Conservation (phyloP, 140 eudicot species). For the Flaveria floridana region DNA sequence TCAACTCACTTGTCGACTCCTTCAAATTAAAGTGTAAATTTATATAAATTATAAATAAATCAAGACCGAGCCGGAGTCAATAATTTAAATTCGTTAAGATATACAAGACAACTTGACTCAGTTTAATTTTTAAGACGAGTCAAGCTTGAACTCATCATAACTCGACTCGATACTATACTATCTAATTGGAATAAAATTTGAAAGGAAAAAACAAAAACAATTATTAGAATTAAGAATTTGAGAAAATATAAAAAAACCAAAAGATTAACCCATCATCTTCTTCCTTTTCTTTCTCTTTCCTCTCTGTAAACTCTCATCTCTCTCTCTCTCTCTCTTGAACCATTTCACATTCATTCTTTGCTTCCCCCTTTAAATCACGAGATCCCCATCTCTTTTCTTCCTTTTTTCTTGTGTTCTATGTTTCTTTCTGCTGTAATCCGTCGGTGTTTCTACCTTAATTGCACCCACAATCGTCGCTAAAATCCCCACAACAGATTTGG, state of each 20-base stretch:
- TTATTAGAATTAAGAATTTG: conserved; percentile 10
- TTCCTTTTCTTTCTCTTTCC: conserved; percentile 24
- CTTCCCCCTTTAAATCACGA: conserved; percentile 77
- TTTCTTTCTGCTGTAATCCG: conserved; percentile 21
- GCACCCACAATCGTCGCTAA: conserved; percentile 37
- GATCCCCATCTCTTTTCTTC: conserved; percentile 57
- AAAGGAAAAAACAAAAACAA: neutral
- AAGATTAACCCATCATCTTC: conserved; percentile 21
- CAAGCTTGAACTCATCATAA: too few relatives aligned
- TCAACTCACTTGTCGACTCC: too few relatives aligned
- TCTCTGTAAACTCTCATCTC: conserved; percentile 46
- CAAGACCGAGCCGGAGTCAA: too few relatives aligned
- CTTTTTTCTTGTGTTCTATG: conserved; percentile 23
- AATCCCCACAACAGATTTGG: neutral
- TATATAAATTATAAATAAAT: too few relatives aligned
- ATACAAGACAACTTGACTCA: too few relatives aligned
- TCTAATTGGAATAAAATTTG: too few relatives aligned
- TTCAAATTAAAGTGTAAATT: too few relatives aligned
- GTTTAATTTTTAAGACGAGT: too few relatives aligned
- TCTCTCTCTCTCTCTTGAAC: conserved; percentile 40
- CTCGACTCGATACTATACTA: too few relatives aligned
- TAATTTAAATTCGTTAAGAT: too few relatives aligned
- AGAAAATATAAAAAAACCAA: neutral
- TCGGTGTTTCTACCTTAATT: conserved; percentile 25
- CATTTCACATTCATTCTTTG: conserved; percentile 74